Base-by-base conservation (phyloP, 139 green algal species). In the Auxenochlorella pyrenoidosa region DNA sequence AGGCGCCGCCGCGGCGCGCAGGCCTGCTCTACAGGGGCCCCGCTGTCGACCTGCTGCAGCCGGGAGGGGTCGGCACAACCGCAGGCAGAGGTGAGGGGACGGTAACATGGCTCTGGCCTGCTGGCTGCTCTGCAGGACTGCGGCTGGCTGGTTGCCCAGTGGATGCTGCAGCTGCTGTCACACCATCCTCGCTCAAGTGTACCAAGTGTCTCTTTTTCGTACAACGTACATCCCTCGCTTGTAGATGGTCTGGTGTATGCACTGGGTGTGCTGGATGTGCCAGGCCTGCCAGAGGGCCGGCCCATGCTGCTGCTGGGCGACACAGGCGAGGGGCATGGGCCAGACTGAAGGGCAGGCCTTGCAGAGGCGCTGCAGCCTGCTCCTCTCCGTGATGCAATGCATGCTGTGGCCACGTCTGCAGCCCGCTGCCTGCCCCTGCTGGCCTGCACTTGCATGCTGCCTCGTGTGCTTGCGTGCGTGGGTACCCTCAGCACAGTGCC, bases 301-400 rank as follows among this genome's bases (percentile, higher is more conserved):
- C 91, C 91, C 3, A 38, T 36, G 10, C 58, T 94, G 41, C 40
- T 90, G 36, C 40, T 89, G 40, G 91, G 89, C 0, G 89, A 93
- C 76, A 47, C 68, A 59, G 82, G 82, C 79, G 19, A 38, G 66
- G 21, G 15, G 19, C 13, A 68, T 16, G 12, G 12, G 3, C 18
- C 18, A 24, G 15, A 13, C 54, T 63, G 54, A 24, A 63, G 18
- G 10, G n/a, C 24, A 12, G n/a, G 24, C 71, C 66, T 5, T 73
- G 22, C 30, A n/a, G n/a, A n/a, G n/a, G n/a, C n/a, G n/a, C n/a
- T n/a, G n/a, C n/a, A n/a, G n/a, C n/a, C n/a, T n/a, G n/a, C n/a
- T n/a, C n/a, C n/a, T n/a, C n/a, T n/a, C n/a, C n/a, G n/a, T n/a
- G n/a, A n/a, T n/a, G n/a, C n/a, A n/a, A n/a, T n/a, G n/a, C n/a